These are phyloP conservation scores for Gryganskiella cystojenkinii DNA, from an alignment of 192 early-diverging fungal genomes.

Conservation along the genomic window DNA sequence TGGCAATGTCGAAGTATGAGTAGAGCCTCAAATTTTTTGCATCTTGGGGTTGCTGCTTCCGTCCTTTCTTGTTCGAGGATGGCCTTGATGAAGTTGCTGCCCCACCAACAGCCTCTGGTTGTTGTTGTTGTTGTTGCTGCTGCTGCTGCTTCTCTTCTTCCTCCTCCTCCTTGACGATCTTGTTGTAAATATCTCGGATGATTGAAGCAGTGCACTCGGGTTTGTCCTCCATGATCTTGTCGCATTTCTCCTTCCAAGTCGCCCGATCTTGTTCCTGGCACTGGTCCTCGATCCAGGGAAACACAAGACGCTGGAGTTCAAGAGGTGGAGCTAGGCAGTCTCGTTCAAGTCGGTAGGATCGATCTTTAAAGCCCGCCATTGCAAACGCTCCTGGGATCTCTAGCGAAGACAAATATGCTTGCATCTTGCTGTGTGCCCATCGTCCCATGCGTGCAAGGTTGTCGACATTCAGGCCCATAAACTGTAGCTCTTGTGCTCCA, in stretches of 20 bases:
- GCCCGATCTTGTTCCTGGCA: background rate
- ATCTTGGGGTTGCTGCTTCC: no score
- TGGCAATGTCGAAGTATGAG: background rate
- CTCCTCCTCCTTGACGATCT: background rate
- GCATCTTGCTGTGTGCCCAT: background rate
- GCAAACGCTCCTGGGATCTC: constrained; percentile 4
- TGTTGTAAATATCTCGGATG: background rate
- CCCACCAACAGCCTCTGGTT: background rate
- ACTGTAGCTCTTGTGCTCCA: constrained; percentile 1
- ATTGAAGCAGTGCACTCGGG: background rate
- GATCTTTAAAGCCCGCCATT: constrained; percentile 5
- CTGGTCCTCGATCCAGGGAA: background rate
- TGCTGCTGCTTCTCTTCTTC: background rate
- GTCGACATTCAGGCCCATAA: background rate
- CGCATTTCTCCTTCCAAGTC: constrained; percentile 7
- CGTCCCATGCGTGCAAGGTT: background rate
- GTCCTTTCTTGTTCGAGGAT: no score
- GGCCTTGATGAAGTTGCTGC: no score
- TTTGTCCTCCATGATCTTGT: constrained; percentile 1
- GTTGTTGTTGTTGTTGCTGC: background rate
- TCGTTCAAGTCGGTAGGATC: background rate
- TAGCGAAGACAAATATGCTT: background rate
- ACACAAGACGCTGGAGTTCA: constrained; percentile 10
- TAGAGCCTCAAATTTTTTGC: no score
- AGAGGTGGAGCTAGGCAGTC: constrained; percentile 4